A percentile compares a stretch with the other conserved stretches of the same genome.
phyloP scores from a whole-genome alignment of 345 rosid genomes.

The Geranium rotundifolium region DNA sequence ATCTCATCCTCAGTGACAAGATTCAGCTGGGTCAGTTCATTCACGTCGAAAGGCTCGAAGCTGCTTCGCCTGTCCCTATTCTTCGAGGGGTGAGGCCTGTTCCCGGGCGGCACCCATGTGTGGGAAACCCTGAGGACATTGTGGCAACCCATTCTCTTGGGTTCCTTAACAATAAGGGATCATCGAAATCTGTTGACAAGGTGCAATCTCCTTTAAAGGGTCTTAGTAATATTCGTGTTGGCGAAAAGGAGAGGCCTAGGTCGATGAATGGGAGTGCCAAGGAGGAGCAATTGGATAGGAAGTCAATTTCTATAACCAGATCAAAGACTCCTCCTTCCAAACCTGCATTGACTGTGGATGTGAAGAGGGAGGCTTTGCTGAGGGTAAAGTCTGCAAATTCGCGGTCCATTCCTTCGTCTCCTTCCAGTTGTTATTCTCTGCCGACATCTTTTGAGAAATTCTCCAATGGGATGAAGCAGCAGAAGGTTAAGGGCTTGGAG shows the following conservation, averaged over 20 bases:
- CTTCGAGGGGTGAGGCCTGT: conserved; percentile 87
- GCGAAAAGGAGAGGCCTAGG: conserved; percentile 44
- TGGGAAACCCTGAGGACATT: conserved; percentile 93
- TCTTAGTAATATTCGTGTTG: conserved; percentile 11
- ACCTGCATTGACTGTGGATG: conserved; percentile 29
- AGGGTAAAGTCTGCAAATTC: conserved; percentile 52
- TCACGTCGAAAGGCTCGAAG: conserved; percentile 83
- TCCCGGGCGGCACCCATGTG: conserved; percentile 92
- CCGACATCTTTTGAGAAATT: conserved; percentile 86
- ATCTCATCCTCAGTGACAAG: conserved; percentile 87
- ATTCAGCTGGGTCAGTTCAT: conserved; percentile 93
- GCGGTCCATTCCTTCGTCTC: conserved; percentile 77
- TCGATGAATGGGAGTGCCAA: conserved; percentile 40
- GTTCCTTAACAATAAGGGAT: conserved; percentile 44
- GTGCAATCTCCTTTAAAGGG: conserved; percentile 24
- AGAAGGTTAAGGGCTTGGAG: conserved; percentile 45
- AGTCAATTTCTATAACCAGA: conserved; percentile 25
- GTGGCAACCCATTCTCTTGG: conserved; percentile 72
- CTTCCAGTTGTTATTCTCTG: conserved; percentile 76
- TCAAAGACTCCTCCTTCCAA: conserved; percentile 47
- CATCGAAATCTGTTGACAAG: conserved; percentile 38
- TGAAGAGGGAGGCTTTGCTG: conserved; percentile 44
- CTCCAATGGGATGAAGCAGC: conserved; percentile 69
- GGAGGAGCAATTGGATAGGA: conserved; percentile 39
- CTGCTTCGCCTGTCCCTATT: conserved; percentile 90